Base-by-base conservation (phyloP, 2,329 filamentous ascomycete genomes). In the Clonostachys solani region DNA sequence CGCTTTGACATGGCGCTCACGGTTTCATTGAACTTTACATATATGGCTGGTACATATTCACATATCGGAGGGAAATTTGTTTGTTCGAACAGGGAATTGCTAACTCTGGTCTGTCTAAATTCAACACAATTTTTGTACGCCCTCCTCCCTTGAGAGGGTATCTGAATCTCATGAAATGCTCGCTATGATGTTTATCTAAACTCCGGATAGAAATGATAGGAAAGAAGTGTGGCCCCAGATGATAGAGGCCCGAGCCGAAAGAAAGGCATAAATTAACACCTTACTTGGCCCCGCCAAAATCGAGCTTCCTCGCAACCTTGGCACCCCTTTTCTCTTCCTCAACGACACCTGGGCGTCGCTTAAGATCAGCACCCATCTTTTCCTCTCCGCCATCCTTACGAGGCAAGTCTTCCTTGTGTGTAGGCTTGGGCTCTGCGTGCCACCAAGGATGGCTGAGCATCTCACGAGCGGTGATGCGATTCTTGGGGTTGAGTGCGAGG, bases 401-500 rank as follows among this genome's bases (percentile, higher is more conserved):
- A 2, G 94, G 94, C 45, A 99, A 72, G 58, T 94, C 83, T 60
- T 89, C 81, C 58, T 91, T 91, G 51, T 78, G 80, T 3, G 90
- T 95, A 3, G 94, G 92, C 55, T 83, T 82, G 1, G 94, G 94
- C 35, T 94, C 86, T 19, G 80, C 81, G 38, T 80, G 81, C 90
- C 92, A 99, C 84, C 89, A 99, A 43, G 78, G 72, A 64, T 97
- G 92, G 62, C 84, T 76, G 47, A 99, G 76, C 63, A 94, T 86
- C 52, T 88, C 81, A 35, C 80, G 75, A 0, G 92, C 89, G 0
- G 84, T 89, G 57, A 89, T 85, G 49, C 94, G 78, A 66, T 87
- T 90, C 60, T 83, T 81, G n/a, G 94, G 94, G 67, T 99, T 90
- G 51, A 97, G 78, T 12, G 80, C 78, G 51, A 96, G 75, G 68